phyloP scores from a whole-genome alignment of 2,329 filamentous ascomycete genomes.

The Penicillium hesseltinei region DNA sequence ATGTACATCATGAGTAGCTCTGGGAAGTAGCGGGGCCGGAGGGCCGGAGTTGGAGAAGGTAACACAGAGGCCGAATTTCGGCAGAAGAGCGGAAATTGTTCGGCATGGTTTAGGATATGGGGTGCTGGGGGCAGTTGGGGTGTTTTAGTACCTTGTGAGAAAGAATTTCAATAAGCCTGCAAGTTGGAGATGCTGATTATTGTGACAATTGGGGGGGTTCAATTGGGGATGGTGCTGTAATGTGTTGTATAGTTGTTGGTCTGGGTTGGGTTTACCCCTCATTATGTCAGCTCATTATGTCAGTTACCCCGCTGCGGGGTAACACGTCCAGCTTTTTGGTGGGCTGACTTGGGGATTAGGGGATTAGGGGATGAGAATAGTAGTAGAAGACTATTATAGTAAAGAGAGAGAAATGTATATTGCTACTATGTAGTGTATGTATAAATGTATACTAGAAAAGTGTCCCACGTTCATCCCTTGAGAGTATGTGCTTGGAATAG shows the following conservation, averaged over 20 bases:
- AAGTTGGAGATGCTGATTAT: background rate
- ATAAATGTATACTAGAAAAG: background rate
- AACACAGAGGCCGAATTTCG: constrained; percentile 16
- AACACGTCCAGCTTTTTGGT: background rate
- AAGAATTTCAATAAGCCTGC: background rate
- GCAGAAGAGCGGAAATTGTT: constrained; percentile 14
- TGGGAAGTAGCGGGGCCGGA: constrained; percentile 11
- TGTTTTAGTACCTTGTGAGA: background rate
- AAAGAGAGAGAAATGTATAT: background rate
- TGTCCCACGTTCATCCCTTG: background rate
- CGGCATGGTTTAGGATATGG: background rate
- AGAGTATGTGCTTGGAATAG: background rate
- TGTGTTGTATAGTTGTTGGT: background rate
- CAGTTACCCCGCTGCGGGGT: background rate
- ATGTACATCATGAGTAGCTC: background rate
- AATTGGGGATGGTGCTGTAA: background rate
- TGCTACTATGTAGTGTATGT: background rate
- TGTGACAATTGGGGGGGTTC: background rate
- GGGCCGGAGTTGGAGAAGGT: constrained; percentile 18
- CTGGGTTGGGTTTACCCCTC: constrained; percentile 19
- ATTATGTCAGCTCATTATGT: constrained; percentile 19
- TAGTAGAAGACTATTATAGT: background rate
- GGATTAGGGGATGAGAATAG: background rate
- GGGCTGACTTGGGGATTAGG: background rate
- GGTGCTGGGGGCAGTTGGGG: background rate